Conservation (phyloP, 371 early-diverging fungal species). For the Actinomortierella wolfii region DNA sequence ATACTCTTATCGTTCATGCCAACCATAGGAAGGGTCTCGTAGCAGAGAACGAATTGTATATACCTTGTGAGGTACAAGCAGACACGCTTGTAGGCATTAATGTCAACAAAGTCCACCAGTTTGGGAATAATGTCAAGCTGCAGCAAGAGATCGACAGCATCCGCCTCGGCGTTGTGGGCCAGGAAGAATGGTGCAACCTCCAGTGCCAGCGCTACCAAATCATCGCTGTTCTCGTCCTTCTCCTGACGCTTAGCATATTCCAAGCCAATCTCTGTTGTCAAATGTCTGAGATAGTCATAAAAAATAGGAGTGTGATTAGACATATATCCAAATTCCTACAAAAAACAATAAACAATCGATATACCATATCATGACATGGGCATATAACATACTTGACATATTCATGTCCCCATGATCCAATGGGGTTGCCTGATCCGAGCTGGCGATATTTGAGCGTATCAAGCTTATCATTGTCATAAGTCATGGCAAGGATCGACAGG, state of each 20-base stretch:
- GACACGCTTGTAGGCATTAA: slow-evolving; percentile 92
- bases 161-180: slow-evolving; percentile 96
- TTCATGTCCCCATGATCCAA: slow-evolving; percentile 98
- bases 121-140: slow-evolving; percentile 87
- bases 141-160: slow-evolving; percentile 93
- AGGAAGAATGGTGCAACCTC: slow-evolving; percentile 94
- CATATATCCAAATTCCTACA: too few species aligned
- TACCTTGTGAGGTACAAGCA: slow-evolving; percentile 94
- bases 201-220: slow-evolving; percentile 74
- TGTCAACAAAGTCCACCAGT: slow-evolving; percentile 82
- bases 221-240: slow-evolving; percentile 59
- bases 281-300: slow-evolving; percentile 61
- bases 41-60: too few species aligned
- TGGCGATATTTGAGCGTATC: slow-evolving; percentile 87
- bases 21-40: too few species aligned
- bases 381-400: slow-evolving; percentile 76
- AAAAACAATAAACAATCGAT: too few species aligned
- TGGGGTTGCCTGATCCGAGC: slow-evolving; percentile 79
- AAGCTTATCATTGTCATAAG: slow-evolving; percentile 86
- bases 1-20: neutral
- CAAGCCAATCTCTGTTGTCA: slow-evolving; percentile 90
- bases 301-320: neutral
- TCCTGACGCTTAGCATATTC: slow-evolving; percentile 77
- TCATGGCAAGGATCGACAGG: slow-evolving; percentile 95
- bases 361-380: neutral